Percentiles rank a stretch among this genome's conserved stretches.
Conservation (phyloP, 306 rosid genomes). For the Quercus engelmannii region DNA sequence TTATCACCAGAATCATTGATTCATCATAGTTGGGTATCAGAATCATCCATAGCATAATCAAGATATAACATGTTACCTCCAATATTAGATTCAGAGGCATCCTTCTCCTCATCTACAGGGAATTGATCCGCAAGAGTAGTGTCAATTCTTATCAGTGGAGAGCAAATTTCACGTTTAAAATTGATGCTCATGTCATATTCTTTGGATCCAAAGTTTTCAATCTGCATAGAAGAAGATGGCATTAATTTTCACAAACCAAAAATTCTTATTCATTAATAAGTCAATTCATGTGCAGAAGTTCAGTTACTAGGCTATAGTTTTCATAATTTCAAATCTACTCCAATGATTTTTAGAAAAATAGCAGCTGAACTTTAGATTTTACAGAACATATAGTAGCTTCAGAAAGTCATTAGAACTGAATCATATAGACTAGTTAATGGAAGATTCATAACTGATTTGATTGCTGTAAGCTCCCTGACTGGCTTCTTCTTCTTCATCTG, state of each 20-base stretch:
- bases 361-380: neutral
- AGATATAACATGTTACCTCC: constrained; percentile 41
- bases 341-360: neutral
- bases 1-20: neutral
- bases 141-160: constrained; percentile 25
- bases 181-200: constrained; percentile 30
- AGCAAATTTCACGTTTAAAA: constrained; percentile 32
- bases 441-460: constrained; percentile 47
- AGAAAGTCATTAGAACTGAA: neutral
- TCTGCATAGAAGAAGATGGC: constrained; percentile 42
- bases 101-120: constrained; percentile 22
- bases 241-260: constrained; percentile 20
- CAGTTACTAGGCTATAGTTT: neutral
- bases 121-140: constrained; percentile 25
- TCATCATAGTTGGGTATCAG: neutral
- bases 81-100: constrained; percentile 18
- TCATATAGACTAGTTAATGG: neutral
- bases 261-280: constrained; percentile 10
- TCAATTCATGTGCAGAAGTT: neutral
- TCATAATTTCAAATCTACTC: neutral
- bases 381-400: neutral
- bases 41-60: neutral
- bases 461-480: constrained; percentile 31
- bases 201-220: constrained; percentile 29
- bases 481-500: constrained; percentile 45